Evolutionary conservation across 2,329 filamentous ascomycete species (phyloP).

Genomic region (Clarireedia monteithiana): DNA sequence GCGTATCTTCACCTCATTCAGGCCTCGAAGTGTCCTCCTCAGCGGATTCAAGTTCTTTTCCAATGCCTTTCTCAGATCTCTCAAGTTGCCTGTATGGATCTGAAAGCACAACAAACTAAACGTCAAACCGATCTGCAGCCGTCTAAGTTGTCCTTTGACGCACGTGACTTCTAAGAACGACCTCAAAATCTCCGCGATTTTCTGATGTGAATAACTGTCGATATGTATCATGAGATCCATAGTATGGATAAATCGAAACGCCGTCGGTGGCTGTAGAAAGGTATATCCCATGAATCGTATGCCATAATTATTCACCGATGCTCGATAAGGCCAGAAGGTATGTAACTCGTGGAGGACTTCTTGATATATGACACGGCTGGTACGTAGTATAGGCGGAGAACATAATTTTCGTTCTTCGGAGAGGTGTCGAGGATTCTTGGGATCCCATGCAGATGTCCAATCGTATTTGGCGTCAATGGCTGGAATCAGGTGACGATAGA

Average conservation of each 20-base stretch:
- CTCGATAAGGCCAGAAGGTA: constrained; percentile 7
- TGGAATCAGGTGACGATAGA: constrained; percentile 6
- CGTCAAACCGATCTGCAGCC: constrained; percentile 5
- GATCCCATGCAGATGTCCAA: constrained; percentile 8
- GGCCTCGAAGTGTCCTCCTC: constrained; percentile 1
- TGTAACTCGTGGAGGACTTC: constrained; percentile 9
- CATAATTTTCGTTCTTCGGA: constrained; percentile 6
- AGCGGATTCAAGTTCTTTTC: constrained; percentile 6
- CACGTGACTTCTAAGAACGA: constrained; percentile 6
- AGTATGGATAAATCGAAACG: constrained; percentile 6
- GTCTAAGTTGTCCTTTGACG: constrained; percentile 6
- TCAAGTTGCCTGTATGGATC: neutral
- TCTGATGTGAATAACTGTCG: constrained; percentile 6
- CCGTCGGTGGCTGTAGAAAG: constrained; percentile 3
- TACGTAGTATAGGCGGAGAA: constrained; percentile 8
- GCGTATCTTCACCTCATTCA: constrained; percentile 3
- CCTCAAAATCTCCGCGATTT: constrained; percentile 5
- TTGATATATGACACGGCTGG: constrained; percentile 6
- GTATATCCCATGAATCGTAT: constrained; percentile 9
- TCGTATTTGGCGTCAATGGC: constrained; percentile 5
- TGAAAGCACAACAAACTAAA: constrained; percentile 6
- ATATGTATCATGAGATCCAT: constrained; percentile 9
- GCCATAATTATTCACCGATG: constrained; percentile 4
- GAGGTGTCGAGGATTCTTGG: constrained; percentile 1
- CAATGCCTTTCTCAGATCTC: constrained; percentile 2